A percentile compares a stretch with the other conserved stretches of the same genome.
Conservation (phyloP, 805 yeast genomes). For the Candida maris region DNA sequence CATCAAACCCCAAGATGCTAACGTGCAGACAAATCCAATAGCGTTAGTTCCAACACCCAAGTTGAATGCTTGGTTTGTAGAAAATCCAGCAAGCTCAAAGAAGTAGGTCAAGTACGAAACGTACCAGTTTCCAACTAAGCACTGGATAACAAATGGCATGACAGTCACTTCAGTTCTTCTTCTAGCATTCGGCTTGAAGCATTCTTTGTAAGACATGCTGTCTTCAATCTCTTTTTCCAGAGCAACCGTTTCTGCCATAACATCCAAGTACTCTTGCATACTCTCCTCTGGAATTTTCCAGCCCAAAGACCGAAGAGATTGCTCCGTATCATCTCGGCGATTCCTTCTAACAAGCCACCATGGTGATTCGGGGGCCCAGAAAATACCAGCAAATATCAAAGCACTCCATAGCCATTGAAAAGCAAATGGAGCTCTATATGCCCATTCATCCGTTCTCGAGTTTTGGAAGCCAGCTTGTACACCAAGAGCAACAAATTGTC, state of each 20-base stretch:
- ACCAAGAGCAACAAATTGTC: slow-evolving; percentile 54
- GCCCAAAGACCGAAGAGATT: slow-evolving; percentile 23
- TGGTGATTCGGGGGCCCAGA: slow-evolving; percentile 55
- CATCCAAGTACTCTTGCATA: slow-evolving; percentile 13
- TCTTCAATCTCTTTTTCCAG: slow-evolving; percentile 12
- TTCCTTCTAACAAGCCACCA: slow-evolving; percentile 50
- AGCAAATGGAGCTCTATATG: slow-evolving; percentile 54
- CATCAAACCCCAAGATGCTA: slow-evolving; percentile 39
- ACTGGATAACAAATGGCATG: slow-evolving; percentile 54
- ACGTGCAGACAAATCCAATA: slow-evolving; percentile 28
- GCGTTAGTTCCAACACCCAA: slow-evolving; percentile 30
- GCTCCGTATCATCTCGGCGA: slow-evolving; percentile 38
- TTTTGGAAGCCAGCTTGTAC: slow-evolving; percentile 32
- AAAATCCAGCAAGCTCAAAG: slow-evolving; percentile 18
- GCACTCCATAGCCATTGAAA: slow-evolving; percentile 60
- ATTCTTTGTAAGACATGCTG: slow-evolving; percentile 31
- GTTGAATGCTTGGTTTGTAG: slow-evolving; percentile 16
- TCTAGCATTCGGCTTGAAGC: slow-evolving; percentile 44
- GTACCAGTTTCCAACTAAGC: slow-evolving; percentile 56
- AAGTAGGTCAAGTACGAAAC: slow-evolving; percentile 56
- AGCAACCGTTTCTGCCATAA: slow-evolving; percentile 8
- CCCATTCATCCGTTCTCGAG: slow-evolving; percentile 24
- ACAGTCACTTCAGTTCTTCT: slow-evolving; percentile 53
- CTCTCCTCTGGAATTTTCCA: slow-evolving; percentile 4
- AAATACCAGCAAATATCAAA: slow-evolving; percentile 41